Percentiles rank a stretch among this genome's conserved stretches.
Conservation (phyloP, 164 flowering plant genomes). For the Macadamia tetraphylla region DNA sequence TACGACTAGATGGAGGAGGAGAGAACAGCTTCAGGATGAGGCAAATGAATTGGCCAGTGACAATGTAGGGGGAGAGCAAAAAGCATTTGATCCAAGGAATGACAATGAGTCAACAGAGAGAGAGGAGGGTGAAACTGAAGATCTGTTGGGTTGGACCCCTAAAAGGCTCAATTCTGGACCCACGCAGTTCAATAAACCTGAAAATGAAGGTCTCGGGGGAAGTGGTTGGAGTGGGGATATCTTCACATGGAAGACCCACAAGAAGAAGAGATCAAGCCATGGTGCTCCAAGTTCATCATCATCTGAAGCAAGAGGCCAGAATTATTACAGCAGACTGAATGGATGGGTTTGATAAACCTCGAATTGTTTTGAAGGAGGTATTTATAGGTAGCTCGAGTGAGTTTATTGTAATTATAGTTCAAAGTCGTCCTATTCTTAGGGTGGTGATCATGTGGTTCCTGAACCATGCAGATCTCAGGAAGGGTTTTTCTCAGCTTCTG, state of each 20-base stretch:
- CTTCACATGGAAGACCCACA: constrained; percentile 60
- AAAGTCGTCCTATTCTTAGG: not conserved
- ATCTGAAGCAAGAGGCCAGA: constrained; percentile 31
- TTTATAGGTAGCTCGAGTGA: not conserved
- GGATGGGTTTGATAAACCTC: constrained; percentile 25
- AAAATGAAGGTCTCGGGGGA: constrained; percentile 20
- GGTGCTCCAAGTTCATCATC: constrained; percentile 25
- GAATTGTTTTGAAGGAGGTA: not conserved
- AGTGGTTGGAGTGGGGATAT: constrained; percentile 31
- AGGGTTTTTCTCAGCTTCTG: not conserved
- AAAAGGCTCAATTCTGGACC: constrained; percentile 19
- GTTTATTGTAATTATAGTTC: too few relatives aligned
- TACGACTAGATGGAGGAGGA: constrained; percentile 35
- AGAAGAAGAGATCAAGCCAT: constrained; percentile 65
- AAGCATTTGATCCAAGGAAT: constrained; percentile 22
- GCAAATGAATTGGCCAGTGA: constrained; percentile 15
- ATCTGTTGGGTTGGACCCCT: constrained; percentile 19
- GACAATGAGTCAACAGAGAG: constrained; percentile 35
- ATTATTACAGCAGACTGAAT: constrained; percentile 35
- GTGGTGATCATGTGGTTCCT: not conserved
- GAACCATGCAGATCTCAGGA: not conserved
- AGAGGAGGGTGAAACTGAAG: constrained; percentile 37
- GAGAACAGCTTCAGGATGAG: constrained; percentile 14
- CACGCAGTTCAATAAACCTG: constrained; percentile 12
- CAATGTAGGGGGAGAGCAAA: constrained; percentile 22